A percentile compares a stretch with the other conserved stretches of the same genome.
These are phyloP conservation scores for Coemansia sp. DNA, from an alignment of 192 early-diverging fungal species.

Conservation along the genomic window DNA sequence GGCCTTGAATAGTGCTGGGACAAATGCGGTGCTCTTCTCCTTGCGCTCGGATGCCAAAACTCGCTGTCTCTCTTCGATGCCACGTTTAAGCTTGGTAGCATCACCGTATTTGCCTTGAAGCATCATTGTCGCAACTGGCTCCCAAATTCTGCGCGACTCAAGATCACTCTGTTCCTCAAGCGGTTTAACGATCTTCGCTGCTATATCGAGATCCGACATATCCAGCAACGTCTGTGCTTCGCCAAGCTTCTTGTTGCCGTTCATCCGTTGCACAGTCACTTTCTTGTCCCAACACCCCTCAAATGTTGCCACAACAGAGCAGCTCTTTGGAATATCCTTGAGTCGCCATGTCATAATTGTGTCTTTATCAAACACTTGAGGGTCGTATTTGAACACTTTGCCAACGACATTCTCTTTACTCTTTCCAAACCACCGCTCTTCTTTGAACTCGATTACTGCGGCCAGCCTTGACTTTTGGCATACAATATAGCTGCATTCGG, in stretches of 20 bases:
- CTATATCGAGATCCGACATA: constrained; percentile 49
- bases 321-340: constrained; percentile 59
- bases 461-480: constrained; percentile 66
- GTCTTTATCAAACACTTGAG: constrained; percentile 24
- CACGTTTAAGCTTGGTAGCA: constrained; percentile 67
- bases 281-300: constrained; percentile 67
- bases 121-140: constrained; percentile 61
- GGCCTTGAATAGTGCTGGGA: constrained; percentile 63
- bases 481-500: constrained; percentile 61
- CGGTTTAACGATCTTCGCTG: constrained; percentile 59
- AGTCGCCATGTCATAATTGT: constrained; percentile 48
- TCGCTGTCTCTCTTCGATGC: constrained; percentile 69
- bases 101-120: constrained; percentile 57
- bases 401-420: constrained; percentile 67
- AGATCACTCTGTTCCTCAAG: constrained; percentile 61
- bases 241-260: background rate
- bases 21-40: constrained; percentile 53
- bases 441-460: constrained; percentile 69
- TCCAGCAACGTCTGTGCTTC: constrained; percentile 55
- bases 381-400: constrained; percentile 66
- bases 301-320: constrained; percentile 59
- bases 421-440: constrained; percentile 72
- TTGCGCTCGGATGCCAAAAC: constrained; percentile 54
- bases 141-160: constrained; percentile 68
- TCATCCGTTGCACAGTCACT: constrained; percentile 46